Percentiles rank a stretch among this genome's conserved stretches.
These are phyloP conservation scores for Russula olivacea DNA, from an alignment of 768 basidiomycete species.

Conservation along the genomic window DNA sequence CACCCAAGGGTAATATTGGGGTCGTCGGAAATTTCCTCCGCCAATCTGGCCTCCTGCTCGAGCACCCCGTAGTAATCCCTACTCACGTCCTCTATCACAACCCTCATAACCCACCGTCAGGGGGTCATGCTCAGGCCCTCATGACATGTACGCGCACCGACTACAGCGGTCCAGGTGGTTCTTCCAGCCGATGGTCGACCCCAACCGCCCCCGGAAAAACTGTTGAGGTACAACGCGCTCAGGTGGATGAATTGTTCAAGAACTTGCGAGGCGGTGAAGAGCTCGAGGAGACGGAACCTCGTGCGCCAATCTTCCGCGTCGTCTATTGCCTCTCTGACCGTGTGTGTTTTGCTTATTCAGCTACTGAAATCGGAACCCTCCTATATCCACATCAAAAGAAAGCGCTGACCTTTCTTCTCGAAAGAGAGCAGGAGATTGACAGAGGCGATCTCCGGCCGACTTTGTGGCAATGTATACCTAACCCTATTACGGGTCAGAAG, in stretches of 20 bases:
- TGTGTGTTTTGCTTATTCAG: slow-evolving; percentile 37
- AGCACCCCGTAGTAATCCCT: slow-evolving; percentile 67
- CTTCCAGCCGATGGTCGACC: slow-evolving; percentile 47
- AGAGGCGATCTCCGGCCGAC: slow-evolving; percentile 62
- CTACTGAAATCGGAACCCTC: slow-evolving; percentile 67
- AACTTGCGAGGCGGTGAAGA: slow-evolving; percentile 84
- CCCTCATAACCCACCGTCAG: slow-evolving; percentile 79
- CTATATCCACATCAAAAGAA: slow-evolving; percentile 99
- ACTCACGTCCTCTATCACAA: slow-evolving; percentile 68
- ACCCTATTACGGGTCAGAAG: slow-evolving; percentile 42
- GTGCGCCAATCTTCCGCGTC: slow-evolving; percentile 42
- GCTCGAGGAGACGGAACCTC: slow-evolving; percentile 75
- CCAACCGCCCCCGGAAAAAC: slow-evolving; percentile 61
- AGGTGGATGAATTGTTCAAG: slow-evolving; percentile 92
- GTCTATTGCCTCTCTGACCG: slow-evolving; percentile 23
- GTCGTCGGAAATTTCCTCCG: slow-evolving; percentile 75
- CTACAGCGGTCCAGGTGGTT: slow-evolving; percentile 38
- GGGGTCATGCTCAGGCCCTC: slow-evolving; percentile 47
- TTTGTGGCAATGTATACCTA: slow-evolving; percentile 58
- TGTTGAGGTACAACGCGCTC: slow-evolving; percentile 86
- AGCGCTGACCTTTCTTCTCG: slow-evolving; percentile 90
- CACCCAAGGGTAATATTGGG: slow-evolving; percentile 87
- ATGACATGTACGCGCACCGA: slow-evolving; percentile 40
- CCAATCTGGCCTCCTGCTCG: slow-evolving; percentile 61
- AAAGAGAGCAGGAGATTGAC: slow-evolving; percentile 68